phyloP scores from a whole-genome alignment of 495 filamentous ascomycete species.

The Neurospora sp. region DNA sequence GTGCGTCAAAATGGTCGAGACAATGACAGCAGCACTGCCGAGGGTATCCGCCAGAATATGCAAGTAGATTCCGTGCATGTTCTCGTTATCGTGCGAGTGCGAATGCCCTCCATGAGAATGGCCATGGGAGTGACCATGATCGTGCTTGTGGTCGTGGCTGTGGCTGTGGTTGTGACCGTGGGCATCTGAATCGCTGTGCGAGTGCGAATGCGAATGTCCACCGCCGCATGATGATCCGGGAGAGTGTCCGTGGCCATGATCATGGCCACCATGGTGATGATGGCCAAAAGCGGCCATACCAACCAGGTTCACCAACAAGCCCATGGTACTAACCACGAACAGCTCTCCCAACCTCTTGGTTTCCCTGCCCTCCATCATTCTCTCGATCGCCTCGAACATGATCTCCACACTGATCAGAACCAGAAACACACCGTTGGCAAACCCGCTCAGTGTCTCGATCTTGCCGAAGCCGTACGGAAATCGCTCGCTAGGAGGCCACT shows the following conservation, averaged over 20 bases:
- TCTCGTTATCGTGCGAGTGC: conserved; percentile 77
- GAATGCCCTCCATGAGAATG: conserved; percentile 29
- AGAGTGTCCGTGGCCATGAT: conserved; percentile 39
- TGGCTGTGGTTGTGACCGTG: conserved; percentile 27
- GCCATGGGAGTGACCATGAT: conserved; percentile 22
- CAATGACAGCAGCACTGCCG: conserved; percentile 87
- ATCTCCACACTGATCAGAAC: conserved; percentile 96
- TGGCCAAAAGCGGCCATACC: conserved; percentile 82
- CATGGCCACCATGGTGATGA: conserved; percentile 61
- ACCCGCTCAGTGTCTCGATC: conserved; percentile 90
- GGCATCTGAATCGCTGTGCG: conserved; percentile 42
- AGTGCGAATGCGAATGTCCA: conserved; percentile 45
- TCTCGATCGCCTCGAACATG: conserved; percentile 85
- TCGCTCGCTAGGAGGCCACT: conserved; percentile 79
- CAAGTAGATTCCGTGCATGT: conserved; percentile 98
- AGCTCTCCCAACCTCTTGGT: conserved; percentile 80
- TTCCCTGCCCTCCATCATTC: conserved; percentile 68
- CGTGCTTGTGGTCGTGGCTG: conserved; percentile 17
- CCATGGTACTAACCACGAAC: conserved; percentile 73
- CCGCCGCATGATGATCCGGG: conserved; percentile 16
- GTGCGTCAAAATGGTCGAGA: conserved; percentile 80
- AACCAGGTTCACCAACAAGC: conserved; percentile 80
- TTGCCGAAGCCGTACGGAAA: conserved; percentile 97
- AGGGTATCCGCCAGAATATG: conserved; percentile 94
- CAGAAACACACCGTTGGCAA: conserved; percentile 93